Evolutionary conservation across 495 filamentous ascomycete genomes (phyloP).

Genomic region (Amniculicola lignicola): DNA sequence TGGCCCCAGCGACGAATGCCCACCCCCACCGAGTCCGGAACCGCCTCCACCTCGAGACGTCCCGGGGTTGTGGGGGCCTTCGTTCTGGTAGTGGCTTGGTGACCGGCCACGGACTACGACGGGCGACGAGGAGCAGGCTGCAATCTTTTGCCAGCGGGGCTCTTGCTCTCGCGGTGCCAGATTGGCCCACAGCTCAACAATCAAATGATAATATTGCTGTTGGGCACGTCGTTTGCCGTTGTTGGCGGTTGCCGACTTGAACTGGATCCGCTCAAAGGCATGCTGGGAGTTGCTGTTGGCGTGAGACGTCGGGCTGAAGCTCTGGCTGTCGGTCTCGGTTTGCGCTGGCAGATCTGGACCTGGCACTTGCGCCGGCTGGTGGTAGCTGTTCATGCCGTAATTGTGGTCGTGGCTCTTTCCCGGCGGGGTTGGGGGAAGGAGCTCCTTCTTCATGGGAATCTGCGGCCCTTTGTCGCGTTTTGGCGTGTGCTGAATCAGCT

Average conservation of each 20-base stretch:
- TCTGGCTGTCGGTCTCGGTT: constrained; percentile 10
- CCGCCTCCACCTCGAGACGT: constrained; percentile 64
- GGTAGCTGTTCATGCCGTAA: constrained; percentile 27
- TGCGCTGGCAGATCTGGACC: constrained; percentile 30
- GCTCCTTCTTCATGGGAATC: constrained; percentile 66
- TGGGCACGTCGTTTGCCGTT: constrained; percentile 89
- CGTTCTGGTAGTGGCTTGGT: constrained; percentile 88
- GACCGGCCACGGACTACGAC: constrained; percentile 94
- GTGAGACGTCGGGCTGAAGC: constrained; percentile 26
- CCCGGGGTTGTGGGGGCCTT: constrained; percentile 62
- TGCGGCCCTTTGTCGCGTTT: constrained; percentile 93
- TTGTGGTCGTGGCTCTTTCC: constrained; percentile 32
- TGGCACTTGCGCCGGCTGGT: constrained; percentile 1
- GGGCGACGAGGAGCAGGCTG: constrained; percentile 70
- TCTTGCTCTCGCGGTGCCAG: constrained; percentile 49
- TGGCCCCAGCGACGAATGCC: constrained; percentile 30
- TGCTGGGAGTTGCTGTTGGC: constrained; percentile 31
- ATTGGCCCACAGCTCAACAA: constrained; percentile 85
- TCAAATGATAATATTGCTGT: constrained; percentile 90
- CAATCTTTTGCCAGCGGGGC: constrained; percentile 69
- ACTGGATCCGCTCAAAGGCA: constrained; percentile 92
- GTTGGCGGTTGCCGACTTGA: constrained; percentile 94
- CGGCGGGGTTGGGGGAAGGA: constrained; percentile 64
- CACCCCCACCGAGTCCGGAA: constrained; percentile 50
- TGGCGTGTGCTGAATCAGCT: constrained; percentile 90